A percentile compares a stretch with the other conserved stretches of the same genome.
These are phyloP conservation scores for Penicillium sp. DNA, from an alignment of 2,329 filamentous ascomycete genomes.

Conservation along the genomic window DNA sequence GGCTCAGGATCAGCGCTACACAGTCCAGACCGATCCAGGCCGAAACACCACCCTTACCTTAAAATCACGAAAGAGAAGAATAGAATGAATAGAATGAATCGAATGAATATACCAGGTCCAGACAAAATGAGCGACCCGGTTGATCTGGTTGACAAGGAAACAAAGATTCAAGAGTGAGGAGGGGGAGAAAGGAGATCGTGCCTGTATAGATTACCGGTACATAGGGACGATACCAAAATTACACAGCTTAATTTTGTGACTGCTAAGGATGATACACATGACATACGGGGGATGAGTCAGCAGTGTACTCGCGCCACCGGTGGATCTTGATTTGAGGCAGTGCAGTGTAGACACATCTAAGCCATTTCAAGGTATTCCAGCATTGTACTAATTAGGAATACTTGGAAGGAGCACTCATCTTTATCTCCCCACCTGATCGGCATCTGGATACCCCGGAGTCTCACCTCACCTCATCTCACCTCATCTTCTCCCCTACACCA, in stretches of 20 bases:
- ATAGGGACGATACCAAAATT: background rate
- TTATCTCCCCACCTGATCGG: slow-evolving; percentile 18
- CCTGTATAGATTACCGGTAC: background rate
- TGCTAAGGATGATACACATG: background rate
- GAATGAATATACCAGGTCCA: slow-evolving; percentile 5
- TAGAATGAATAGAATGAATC: too few relatives aligned
- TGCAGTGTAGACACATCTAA: background rate
- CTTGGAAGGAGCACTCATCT: background rate
- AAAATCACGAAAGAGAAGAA: slow-evolving; percentile 6
- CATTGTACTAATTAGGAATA: background rate
- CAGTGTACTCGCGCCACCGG: background rate
- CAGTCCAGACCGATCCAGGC: slow-evolving; percentile 4
- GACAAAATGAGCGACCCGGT: background rate
- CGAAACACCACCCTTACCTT: slow-evolving; percentile 13
- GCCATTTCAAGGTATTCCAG: background rate
- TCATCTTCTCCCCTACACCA: slow-evolving; percentile 4
- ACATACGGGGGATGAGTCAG: background rate
- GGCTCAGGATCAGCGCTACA: slow-evolving; percentile 15
- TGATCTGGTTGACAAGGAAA: slow-evolving; percentile 3
- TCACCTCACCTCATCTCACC: slow-evolving; percentile 1
- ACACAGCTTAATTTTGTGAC: background rate
- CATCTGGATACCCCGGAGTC: slow-evolving; percentile 21
- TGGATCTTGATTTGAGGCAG: background rate
- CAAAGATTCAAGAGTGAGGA: slow-evolving; percentile 5
- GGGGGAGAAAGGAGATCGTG: slow-evolving; percentile 15